These are phyloP conservation scores for Stentor roeselii DNA, from an alignment of 73 alveolate species.

Conservation along the genomic window DNA sequence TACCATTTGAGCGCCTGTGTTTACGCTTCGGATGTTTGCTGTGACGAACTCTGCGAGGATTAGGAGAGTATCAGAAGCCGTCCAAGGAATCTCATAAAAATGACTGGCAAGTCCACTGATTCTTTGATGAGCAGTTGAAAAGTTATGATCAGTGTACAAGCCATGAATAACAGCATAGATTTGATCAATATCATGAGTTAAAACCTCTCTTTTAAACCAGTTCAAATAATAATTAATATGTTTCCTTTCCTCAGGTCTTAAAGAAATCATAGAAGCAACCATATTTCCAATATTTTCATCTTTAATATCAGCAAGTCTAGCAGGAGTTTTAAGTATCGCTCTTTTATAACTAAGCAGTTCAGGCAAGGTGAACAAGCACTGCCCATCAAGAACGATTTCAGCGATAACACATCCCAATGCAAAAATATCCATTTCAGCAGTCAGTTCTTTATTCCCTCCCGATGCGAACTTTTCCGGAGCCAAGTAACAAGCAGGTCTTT, in stretches of 20 bases:
- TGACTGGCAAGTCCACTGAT: too few species aligned
- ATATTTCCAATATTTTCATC: constrained; percentile 49
- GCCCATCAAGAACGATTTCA: constrained; percentile 85
- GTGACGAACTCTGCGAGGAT: neutral
- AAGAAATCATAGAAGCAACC: constrained; percentile 62
- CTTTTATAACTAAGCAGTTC: constrained; percentile 63
- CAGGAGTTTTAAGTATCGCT: constrained; percentile 46
- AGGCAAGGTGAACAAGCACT: constrained; percentile 67
- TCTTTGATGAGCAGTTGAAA: neutral
- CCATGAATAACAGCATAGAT: neutral
- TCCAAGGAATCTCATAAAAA: neutral
- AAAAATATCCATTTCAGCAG: constrained; percentile 84
- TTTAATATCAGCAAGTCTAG: constrained; percentile 46
- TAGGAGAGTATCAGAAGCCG: neutral
- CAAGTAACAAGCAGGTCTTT: constrained; percentile 78
- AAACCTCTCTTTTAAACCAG: constrained; percentile 39
- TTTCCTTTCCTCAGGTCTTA: constrained; percentile 65
- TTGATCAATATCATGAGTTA: constrained; percentile 24
- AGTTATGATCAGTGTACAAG: too few species aligned
- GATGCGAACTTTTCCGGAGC: constrained; percentile 88
- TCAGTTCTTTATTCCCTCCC: constrained; percentile 36
- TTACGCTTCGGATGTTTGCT: neutral
- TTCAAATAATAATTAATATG: constrained; percentile 41
- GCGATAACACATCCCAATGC: constrained; percentile 85
- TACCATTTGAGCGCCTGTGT: neutral